Conservation (phyloP, 345 rosid genomes). For the Jatropha curcas region DNA sequence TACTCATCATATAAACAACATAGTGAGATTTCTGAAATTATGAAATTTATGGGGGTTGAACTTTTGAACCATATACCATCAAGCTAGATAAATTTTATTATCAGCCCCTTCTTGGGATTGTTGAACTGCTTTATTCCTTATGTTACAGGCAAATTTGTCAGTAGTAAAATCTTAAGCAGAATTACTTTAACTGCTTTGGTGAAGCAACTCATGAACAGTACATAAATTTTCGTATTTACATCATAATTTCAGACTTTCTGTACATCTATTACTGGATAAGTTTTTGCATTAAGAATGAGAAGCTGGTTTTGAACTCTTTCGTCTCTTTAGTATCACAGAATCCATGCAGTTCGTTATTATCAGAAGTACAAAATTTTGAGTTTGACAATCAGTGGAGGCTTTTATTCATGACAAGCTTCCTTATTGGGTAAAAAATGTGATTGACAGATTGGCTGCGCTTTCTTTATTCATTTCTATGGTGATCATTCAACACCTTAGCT, state of each 20-base stretch:
- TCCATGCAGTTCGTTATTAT: neutral
- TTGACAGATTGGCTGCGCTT: neutral
- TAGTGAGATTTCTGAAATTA: neutral
- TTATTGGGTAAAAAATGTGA: neutral
- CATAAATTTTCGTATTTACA: too few species aligned
- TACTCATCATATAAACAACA: constrained; percentile 6
- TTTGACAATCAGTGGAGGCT: neutral
- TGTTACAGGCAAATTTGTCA: neutral
- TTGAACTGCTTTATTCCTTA: neutral
- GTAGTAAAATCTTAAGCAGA: neutral
- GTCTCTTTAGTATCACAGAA: neutral
- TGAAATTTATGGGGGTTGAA: neutral
- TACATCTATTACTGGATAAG: neutral
- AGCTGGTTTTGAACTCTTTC: neutral
- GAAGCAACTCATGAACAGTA: too few species aligned
- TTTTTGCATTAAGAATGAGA: neutral
- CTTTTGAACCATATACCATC: neutral
- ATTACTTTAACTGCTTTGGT: too few species aligned
- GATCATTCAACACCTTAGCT: neutral
- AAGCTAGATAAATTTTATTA: neutral
- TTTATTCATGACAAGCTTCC: neutral
- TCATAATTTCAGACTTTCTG: too few species aligned
- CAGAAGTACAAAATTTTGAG: neutral
- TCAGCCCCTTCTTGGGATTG: neutral
- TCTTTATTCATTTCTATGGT: neutral